Base-by-base conservation (phyloP, 2,329 filamentous ascomycete genomes). In the Fusarium nanum region DNA sequence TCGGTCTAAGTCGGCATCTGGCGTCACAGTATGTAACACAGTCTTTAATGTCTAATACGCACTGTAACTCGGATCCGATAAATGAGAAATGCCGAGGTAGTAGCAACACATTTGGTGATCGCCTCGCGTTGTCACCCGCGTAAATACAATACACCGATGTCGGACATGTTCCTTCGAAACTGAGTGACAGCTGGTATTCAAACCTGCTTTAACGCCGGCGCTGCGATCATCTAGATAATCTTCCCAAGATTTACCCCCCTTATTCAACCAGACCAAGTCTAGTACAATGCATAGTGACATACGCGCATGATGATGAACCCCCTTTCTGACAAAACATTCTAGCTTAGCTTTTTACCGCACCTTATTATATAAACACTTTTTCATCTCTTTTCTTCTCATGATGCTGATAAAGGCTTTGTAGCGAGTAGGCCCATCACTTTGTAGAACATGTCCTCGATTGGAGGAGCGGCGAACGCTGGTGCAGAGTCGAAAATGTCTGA, bases 371-470 rank as follows among this genome's bases (percentile, higher is more conserved):
- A 68, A 56, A 32, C 54, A 50, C 30, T 34, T 71, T 44, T 61
- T 64, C 6, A 28, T 52, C 23, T 41, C 56, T 30, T 44, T 41
- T n/a, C 18, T 59, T 61, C 53, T 74, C 58, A 74, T 53, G 63
- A 73, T 32, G 69, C 68, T 16, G 76, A 74, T 45, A 83, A 71
- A 16, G 87, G 84, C 77, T 88, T 90, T 64, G 86, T 82, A 2
- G 87, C 86, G 76, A 92, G 89, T 12, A 81, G 73, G 48, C 76
- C 87, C 14, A 91, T 87, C 41, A 95, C 89, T 78, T 89, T 88
- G 78, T 91, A 89, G 76, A 94, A 94, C 81, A 93, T 86, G 67
- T 93, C 92, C 78, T 91, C 89, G 23, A 94, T 87, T 13, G 91
- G 88, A 23, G 91, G 89, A 74, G 91, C 86, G 1, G 91, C 89